These are phyloP conservation scores for Conticribra weissflogii DNA, from an alignment of 108 stramenopile species.

Conservation along the genomic window DNA sequence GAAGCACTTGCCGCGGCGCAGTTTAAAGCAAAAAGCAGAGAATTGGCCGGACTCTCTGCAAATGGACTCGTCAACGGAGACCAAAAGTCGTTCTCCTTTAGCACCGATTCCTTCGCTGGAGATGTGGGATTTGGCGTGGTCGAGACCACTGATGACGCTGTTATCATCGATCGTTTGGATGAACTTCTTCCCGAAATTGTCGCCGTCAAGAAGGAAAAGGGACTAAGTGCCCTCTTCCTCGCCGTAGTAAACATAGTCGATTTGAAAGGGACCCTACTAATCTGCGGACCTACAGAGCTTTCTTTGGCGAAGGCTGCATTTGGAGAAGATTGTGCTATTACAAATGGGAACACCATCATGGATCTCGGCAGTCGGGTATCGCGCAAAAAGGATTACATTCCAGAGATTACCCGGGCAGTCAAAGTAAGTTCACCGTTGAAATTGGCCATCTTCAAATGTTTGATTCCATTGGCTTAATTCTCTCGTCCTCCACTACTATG, in stretches of 20 bases:
- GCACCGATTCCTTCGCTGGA: constrained; percentile 37
- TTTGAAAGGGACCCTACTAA: constrained; percentile 48
- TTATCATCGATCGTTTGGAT: constrained; percentile 51
- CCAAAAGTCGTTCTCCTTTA: constrained; percentile 67
- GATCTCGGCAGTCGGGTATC: constrained; percentile 57
- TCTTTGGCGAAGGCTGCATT: constrained; percentile 56
- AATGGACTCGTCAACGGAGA: constrained; percentile 70
- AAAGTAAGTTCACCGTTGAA: too few relatives aligned
- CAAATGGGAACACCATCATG: constrained; percentile 49
- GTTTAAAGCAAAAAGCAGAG: constrained; percentile 73
- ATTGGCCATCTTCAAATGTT: too few relatives aligned
- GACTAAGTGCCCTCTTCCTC: constrained; percentile 45
- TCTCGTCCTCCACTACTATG: too few relatives aligned
- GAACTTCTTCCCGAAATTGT: constrained; percentile 65
- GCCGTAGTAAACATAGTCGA: constrained; percentile 70
- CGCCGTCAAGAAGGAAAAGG: constrained; percentile 62
- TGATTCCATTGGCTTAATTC: too few relatives aligned
- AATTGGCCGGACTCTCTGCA: constrained; percentile 51
- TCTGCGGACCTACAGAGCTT: constrained; percentile 59
- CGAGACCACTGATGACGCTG: constrained; percentile 79
- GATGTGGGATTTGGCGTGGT: constrained; percentile 78
- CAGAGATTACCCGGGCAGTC: constrained; percentile 47
- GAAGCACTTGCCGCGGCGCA: constrained; percentile 61
- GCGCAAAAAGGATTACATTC: constrained; percentile 69
- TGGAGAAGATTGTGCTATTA: constrained; percentile 27